These are phyloP conservation scores for Globisporangium megalacanthum DNA, from an alignment of 352 stramenopile species.

Conservation along the genomic window DNA sequence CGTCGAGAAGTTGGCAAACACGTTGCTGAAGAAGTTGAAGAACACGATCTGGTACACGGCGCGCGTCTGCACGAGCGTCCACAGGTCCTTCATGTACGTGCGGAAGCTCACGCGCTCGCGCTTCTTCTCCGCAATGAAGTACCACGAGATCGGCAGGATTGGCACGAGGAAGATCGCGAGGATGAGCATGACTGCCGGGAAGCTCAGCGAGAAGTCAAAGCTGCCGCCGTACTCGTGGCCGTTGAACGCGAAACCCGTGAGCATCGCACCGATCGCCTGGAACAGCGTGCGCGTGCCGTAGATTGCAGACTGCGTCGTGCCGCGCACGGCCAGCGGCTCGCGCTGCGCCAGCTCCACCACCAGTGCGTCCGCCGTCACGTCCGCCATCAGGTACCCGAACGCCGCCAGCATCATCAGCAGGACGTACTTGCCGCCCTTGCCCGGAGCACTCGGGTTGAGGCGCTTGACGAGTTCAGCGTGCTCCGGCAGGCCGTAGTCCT, in stretches of 20 bases:
- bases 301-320: slow-evolving; percentile 16
- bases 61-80: slow-evolving; percentile 10
- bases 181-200: slow-evolving; percentile 22
- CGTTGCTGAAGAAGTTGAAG: slow-evolving; percentile 13
- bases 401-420: slow-evolving; percentile 42
- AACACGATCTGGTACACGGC: slow-evolving; percentile 20
- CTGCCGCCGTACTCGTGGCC: slow-evolving; percentile 27
- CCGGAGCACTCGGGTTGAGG: slow-evolving; percentile 16
- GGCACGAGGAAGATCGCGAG: slow-evolving; percentile 9
- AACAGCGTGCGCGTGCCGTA: slow-evolving; percentile 18
- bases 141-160: slow-evolving; percentile 17
- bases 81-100: slow-evolving; percentile 1
- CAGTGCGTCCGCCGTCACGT: slow-evolving; percentile 44
- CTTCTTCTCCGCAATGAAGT: slow-evolving; percentile 15
- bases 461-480: slow-evolving; percentile 5
- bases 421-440: slow-evolving; percentile 20
- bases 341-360: slow-evolving; percentile 27
- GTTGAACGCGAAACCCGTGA: slow-evolving; percentile 25
- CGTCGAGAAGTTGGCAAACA: slow-evolving; percentile 9
- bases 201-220: slow-evolving; percentile 25
- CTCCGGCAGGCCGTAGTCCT: slow-evolving; percentile 19
- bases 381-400: slow-evolving; percentile 48
- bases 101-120: slow-evolving; percentile 1
- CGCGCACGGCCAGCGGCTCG: slow-evolving; percentile 25
- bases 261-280: slow-evolving; percentile 6